Evolutionary conservation across 352 stramenopile genomes (phyloP).

Genomic region (Phytophthora rubi): DNA sequence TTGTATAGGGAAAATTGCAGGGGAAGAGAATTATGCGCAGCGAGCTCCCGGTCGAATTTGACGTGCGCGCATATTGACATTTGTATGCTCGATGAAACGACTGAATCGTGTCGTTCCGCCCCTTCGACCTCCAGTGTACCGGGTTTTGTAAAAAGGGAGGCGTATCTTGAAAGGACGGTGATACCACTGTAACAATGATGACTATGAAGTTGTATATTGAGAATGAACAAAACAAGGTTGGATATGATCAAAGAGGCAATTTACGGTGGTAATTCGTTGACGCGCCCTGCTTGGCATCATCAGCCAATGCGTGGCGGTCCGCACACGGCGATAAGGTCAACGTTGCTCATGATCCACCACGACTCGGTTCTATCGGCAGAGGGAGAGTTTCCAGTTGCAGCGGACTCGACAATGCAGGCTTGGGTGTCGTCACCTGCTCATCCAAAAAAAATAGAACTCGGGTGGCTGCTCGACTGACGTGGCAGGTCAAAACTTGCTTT

Average conservation of each 20-base stretch:
- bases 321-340: not conserved
- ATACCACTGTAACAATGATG: not conserved
- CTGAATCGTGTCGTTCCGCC: constrained; percentile 10
- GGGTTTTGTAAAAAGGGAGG: not conserved
- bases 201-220: not conserved
- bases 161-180: not conserved
- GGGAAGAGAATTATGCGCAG: constrained; percentile 1
- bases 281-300: not conserved
- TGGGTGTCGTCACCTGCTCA: not conserved
- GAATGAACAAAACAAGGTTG: not conserved
- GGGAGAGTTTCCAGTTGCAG: not conserved
- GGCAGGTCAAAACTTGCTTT: constrained; percentile 1
- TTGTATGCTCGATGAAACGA: constrained; percentile 18
- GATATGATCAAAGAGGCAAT: not conserved
- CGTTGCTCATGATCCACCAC: not conserved
- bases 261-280: not conserved
- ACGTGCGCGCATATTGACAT: constrained; percentile 16
- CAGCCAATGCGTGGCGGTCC: constrained; percentile 3
- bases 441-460: not conserved
- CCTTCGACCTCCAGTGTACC: not conserved
- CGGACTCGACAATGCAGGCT: not conserved
- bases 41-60: constrained; percentile 24
- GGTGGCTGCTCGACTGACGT: constrained; percentile 3
- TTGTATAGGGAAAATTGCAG: not conserved
- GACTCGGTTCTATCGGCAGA: not conserved